phyloP scores from a whole-genome alignment of 1,139 yeast genomes.

The Yamadazyma mexicana region DNA sequence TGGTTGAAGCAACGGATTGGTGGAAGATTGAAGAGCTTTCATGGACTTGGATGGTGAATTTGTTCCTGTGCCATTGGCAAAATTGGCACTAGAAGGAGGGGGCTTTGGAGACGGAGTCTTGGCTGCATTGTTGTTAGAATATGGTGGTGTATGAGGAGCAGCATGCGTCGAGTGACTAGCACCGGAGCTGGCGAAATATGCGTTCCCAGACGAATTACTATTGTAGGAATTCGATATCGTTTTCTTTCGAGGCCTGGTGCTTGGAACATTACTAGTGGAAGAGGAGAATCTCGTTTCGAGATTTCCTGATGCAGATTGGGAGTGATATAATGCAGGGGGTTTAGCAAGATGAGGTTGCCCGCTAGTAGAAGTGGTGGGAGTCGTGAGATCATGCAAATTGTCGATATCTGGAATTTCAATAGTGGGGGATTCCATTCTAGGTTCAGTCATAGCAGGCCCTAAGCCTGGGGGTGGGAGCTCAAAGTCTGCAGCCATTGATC shows the following conservation, averaged over 20 bases:
- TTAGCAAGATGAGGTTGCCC: slow-evolving; percentile 34
- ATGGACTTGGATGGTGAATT: slow-evolving; percentile 52
- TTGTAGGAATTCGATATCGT: slow-evolving; percentile 40
- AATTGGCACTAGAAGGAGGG: slow-evolving; percentile 28
- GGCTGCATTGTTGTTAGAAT: slow-evolving; percentile 19
- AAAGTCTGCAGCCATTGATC: slow-evolving; percentile 10
- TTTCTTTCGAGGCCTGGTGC: slow-evolving; percentile 33
- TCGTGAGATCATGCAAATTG: slow-evolving; percentile 25
- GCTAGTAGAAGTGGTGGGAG: slow-evolving; percentile 14
- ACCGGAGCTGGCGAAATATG: slow-evolving; percentile 7
- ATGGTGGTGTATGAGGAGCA: slow-evolving; percentile 41
- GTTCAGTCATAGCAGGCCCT: slow-evolving; percentile 11
- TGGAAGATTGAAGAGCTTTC: slow-evolving; percentile 51
- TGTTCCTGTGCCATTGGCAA: slow-evolving; percentile 20
- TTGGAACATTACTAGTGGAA: slow-evolving; percentile 17
- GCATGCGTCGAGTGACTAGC: slow-evolving; percentile 8
- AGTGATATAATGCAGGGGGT: slow-evolving; percentile 49
- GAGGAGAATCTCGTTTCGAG: slow-evolving; percentile 36
- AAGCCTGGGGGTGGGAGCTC: slow-evolving; percentile 19
- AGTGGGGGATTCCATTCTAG: slow-evolving; percentile 41
- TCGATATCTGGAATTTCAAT: slow-evolving; percentile 51
- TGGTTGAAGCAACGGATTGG: slow-evolving; percentile 59
- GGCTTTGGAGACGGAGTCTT: slow-evolving; percentile 45
- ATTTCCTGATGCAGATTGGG: slow-evolving; percentile 49
- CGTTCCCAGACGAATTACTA: slow-evolving; percentile 14